Conservation (phyloP, 106 monocot genomes). For the Dendrobium chrysotoxum region DNA sequence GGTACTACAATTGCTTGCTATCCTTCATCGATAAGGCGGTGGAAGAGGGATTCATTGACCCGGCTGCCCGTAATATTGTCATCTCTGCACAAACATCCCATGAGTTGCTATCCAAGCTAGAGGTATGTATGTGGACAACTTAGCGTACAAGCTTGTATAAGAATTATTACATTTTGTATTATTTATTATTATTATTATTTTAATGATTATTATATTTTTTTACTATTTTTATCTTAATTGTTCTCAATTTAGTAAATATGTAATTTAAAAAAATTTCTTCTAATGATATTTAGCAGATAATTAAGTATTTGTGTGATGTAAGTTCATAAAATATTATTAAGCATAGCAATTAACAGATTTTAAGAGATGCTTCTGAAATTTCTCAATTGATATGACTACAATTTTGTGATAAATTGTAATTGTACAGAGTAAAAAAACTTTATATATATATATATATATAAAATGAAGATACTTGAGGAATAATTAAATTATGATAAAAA, state of each 20-base stretch:
- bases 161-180: too few relatives aligned
- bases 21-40: constrained; percentile 54
- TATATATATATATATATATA: too few relatives aligned
- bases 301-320: too few relatives aligned
- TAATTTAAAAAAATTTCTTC: not conserved
- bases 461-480: too few relatives aligned
- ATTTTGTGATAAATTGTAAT: too few relatives aligned
- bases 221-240: not conserved
- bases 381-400: too few relatives aligned
- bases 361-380: too few relatives aligned
- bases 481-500: too few relatives aligned
- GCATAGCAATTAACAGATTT: too few relatives aligned
- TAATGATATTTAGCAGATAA: not conserved
- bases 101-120: constrained; percentile 35
- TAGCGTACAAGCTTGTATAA: not conserved
- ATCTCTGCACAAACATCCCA: constrained; percentile 29
- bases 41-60: constrained; percentile 49
- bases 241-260: constrained; percentile 7
- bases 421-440: too few relatives aligned
- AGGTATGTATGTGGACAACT: constrained; percentile 17
- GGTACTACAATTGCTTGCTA: constrained; percentile 53
- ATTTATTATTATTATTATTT: not conserved
- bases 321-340: too few relatives aligned
- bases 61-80: constrained; percentile 37
- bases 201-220: not conserved